Evolutionary conservation across 768 basidiomycete genomes (phyloP), one percentile per base, ranked within the genome.

Genomic region (Podaxis sp.): DNA sequence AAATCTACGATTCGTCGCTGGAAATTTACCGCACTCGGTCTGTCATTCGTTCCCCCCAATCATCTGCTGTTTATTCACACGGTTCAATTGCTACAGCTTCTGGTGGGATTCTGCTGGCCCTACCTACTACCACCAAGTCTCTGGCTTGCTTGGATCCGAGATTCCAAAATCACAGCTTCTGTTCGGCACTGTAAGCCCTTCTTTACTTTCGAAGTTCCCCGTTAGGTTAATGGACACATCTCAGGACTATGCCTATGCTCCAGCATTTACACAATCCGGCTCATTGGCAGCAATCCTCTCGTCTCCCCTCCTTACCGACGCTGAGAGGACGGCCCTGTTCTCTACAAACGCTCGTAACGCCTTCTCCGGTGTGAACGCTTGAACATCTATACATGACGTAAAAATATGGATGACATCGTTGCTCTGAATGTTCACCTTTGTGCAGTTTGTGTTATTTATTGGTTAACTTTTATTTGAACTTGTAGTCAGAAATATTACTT

Each of bases 81-180:
- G 7, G 11, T 26, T 33, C 4, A 53, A 28, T 4, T 22, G 17
- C 24, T 49, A 8, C 51, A 71, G 71, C 57, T 75, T 77, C 69
- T 77, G 74, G 74, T 77, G 74, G 74, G 75, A 76, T 63, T 75
- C 75, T 41, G 75, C 75, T 26, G 75, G 76, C 36, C 75, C 76
- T 6, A 77, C 76, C 12, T 77, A 73, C 67, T 71, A 66, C 63
- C 74, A 77, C 54, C 75, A 77, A 60, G 65, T 75, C 44, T 62
- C 71, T 17, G 74, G 74, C 13, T 71, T 77, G 5, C 66, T 76
- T 10, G 74, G 70, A 7, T 73, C 66, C 26, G 71, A 66, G 10
- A 72, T 76, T 56, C 75, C 75, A 24, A 69, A 72, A 44, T 66
- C 68, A 12, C 75, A 74, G 55, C 64, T 76, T 6, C 70, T 77